phyloP scores from a whole-genome alignment of 2,329 filamentous ascomycete genomes.

The Colletotrichum tropicale region DNA sequence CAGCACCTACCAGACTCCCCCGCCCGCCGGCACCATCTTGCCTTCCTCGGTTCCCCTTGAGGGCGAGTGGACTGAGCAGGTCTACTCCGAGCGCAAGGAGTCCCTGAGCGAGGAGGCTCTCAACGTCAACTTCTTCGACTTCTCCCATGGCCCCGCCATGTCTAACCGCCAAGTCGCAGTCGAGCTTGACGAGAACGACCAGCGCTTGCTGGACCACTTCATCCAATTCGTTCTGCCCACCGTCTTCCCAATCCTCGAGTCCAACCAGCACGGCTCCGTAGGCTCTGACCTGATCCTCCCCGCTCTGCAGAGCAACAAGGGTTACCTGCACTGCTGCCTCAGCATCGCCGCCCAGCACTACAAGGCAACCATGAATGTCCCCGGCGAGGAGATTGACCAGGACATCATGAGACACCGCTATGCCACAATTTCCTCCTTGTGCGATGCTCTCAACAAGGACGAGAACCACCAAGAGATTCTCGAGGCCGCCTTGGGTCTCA shows the following conservation, averaged over 20 bases:
- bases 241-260: constrained; percentile 91
- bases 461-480: constrained; percentile 86
- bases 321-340: constrained; percentile 93
- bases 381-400: constrained; percentile 78
- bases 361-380: constrained; percentile 74
- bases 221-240: constrained; percentile 84
- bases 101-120: constrained; percentile 69
- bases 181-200: constrained; percentile 86
- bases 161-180: constrained; percentile 73
- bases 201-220: constrained; percentile 88
- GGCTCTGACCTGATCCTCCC: constrained; percentile 84
- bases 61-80: constrained; percentile 75
- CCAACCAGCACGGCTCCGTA: constrained; percentile 84
- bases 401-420: constrained; percentile 94
- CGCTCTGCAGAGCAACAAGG: constrained; percentile 88
- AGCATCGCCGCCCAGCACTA: constrained; percentile 92
- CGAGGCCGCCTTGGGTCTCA: constrained; percentile 91
- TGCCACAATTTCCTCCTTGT: constrained; percentile 84
- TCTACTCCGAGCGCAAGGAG: constrained; percentile 71
- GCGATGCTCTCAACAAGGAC: constrained; percentile 79
- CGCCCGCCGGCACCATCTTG: constrained; percentile 70
- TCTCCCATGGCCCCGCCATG: constrained; percentile 70
- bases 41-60: constrained; percentile 62
- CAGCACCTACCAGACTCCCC: constrained; percentile 85
- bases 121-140: constrained; percentile 84